These are phyloP conservation scores for Gynostemma pentaphyllum DNA, from an alignment of 306 rosid genomes.

Conservation along the genomic window DNA sequence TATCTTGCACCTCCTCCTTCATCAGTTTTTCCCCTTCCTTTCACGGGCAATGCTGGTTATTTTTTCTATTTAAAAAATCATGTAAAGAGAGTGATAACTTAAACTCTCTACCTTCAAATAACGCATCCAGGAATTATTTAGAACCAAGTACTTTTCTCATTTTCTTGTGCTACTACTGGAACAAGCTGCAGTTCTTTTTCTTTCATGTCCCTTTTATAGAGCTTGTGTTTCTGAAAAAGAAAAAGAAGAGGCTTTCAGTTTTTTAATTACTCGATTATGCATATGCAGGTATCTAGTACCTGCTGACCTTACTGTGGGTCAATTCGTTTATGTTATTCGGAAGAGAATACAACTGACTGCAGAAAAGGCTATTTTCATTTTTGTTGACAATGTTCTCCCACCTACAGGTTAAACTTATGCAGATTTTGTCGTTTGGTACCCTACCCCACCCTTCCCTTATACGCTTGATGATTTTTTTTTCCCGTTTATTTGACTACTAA, in stretches of 20 bases:
- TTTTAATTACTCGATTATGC: not conserved
- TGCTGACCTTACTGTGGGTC: constrained; percentile 39
- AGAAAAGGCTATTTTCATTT: constrained; percentile 37
- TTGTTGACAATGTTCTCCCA: constrained; percentile 35
- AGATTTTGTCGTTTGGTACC: not conserved
- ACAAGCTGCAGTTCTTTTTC: not conserved
- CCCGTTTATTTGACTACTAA: too few species aligned
- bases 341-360: constrained; percentile 41
- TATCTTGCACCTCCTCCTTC: not conserved
- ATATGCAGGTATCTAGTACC: constrained; percentile 32
- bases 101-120: not conserved
- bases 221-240: not conserved
- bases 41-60: not conserved
- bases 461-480: too few species aligned
- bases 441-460: too few species aligned
- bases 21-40: not conserved
- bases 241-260: not conserved
- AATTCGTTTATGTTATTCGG: constrained; percentile 40
- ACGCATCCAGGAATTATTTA: not conserved
- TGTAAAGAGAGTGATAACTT: not conserved
- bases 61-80: not conserved
- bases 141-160: not conserved
- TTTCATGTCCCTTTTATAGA: not conserved
- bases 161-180: not conserved
- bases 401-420: constrained; percentile 25